Evolutionary conservation across 129 eudicot genomes (phyloP).

Genomic region (Flaveria ramosissima): DNA sequence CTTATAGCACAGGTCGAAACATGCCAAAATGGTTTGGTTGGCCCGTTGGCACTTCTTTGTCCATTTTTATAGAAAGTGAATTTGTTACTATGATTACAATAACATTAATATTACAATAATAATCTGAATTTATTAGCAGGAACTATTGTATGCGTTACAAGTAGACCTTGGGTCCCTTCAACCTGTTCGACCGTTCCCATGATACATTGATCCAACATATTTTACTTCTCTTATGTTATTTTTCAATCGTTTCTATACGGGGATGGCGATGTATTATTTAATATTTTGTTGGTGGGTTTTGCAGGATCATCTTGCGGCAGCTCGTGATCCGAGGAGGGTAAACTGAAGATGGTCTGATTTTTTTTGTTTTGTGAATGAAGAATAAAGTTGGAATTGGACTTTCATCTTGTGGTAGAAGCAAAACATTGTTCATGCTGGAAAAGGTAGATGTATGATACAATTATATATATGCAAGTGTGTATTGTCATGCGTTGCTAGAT

Average conservation of each 20-base stretch:
- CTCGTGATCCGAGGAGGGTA: slow-evolving; percentile 83
- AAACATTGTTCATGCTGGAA: slow-evolving; percentile 21
- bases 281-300: slow-evolving; percentile 23
- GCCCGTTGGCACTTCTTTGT: not conserved
- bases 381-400: not conserved
- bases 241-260: not conserved
- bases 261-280: not conserved
- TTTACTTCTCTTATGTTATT: not conserved
- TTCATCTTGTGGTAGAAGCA: not conserved
- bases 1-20: not conserved
- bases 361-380: slow-evolving; percentile 22
- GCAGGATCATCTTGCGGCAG: slow-evolving; percentile 96
- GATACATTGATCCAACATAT: no score
- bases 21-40: not conserved
- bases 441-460: slow-evolving; percentile 20
- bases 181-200: no score
- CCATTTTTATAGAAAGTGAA: not conserved
- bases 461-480: slow-evolving; percentile 18
- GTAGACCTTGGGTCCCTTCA: no score
- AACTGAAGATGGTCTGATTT: slow-evolving; percentile 31
- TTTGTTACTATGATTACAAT: no score
- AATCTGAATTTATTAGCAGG: no score
- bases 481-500: not conserved
- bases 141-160: no score
- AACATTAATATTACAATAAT: no score